Evolutionary conservation across 768 basidiomycete species (phyloP).

Genomic region (Mycena indigotica): DNA sequence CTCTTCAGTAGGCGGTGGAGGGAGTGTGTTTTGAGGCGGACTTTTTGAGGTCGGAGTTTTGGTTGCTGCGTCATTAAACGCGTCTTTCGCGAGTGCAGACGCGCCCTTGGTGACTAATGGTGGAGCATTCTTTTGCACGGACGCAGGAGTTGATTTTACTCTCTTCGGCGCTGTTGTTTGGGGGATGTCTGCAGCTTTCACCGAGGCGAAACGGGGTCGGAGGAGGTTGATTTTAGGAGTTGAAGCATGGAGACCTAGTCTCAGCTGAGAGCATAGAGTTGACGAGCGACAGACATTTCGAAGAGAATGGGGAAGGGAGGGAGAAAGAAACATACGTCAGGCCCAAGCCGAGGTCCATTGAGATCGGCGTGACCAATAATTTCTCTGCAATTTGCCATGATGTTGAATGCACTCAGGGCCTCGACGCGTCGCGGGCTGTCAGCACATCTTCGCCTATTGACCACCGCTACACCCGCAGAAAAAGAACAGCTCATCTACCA

Average conservation of each 20-base stretch:
- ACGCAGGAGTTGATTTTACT: conserved; percentile 9
- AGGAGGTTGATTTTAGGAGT: neutral
- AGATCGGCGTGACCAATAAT: conserved; percentile 2
- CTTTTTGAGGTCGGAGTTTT: conserved; percentile 6
- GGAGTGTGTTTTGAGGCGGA: conserved; percentile 10
- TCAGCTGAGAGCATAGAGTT: neutral
- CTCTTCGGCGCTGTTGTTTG: neutral
- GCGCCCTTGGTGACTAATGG: conserved; percentile 15
- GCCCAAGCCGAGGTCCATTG: neutral
- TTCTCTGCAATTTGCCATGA: conserved; percentile 3
- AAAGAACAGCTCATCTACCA: conserved; percentile 72
- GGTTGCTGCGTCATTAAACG: neutral
- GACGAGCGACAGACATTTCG: neutral
- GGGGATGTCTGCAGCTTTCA: conserved; percentile 10
- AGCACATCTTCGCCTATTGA: conserved; percentile 34
- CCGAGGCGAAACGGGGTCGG: conserved; percentile 21
- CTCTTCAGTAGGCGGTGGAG: too few relatives aligned
- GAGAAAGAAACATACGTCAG: neutral
- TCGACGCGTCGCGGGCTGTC: conserved; percentile 38
- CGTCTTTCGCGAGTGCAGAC: conserved; percentile 13
- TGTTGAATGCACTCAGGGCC: conserved; percentile 32
- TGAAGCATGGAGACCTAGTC: neutral
- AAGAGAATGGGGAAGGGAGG: neutral
- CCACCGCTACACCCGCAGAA: conserved; percentile 31
- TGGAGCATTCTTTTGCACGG: conserved; percentile 14